Conservation (phyloP, 2,329 filamentous ascomycete genomes). For the Phialocephala subalpina region DNA sequence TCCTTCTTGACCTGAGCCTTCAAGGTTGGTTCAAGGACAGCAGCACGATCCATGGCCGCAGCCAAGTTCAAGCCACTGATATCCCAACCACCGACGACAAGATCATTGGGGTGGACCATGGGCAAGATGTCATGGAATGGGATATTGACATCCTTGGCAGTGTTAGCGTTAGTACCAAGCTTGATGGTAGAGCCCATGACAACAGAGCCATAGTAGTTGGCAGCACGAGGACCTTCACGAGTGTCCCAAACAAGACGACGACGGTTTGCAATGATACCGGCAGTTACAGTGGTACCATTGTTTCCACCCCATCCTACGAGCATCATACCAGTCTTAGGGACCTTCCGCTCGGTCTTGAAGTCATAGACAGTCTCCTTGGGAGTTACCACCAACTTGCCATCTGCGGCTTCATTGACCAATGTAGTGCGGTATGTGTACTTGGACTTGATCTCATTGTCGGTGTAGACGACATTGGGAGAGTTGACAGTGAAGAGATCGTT, state of each 20-base stretch:
- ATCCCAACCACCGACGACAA: conserved; percentile 96
- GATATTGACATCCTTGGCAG: conserved; percentile 90
- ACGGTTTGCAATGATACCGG: conserved; percentile 95
- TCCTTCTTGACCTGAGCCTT: conserved; percentile 92
- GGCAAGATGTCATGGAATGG: conserved; percentile 94
- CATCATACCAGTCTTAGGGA: conserved; percentile 96
- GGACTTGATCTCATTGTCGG: conserved; percentile 85
- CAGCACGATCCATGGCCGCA: conserved; percentile 92
- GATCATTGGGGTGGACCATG: conserved; percentile 96
- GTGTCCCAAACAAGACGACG: conserved; percentile 90
- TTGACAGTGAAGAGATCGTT: conserved; percentile 82
- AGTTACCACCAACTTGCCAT: conserved; percentile 82
- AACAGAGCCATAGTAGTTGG: conserved; percentile 98
- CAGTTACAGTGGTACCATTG: conserved; percentile 97
- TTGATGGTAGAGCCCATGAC: conserved; percentile 98
- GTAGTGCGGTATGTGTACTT: conserved; percentile 98
- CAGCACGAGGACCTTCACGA: conserved; percentile 81
- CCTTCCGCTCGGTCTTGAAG: conserved; percentile 95
- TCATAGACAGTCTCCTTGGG: conserved; percentile 92
- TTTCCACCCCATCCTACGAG: conserved; percentile 97
- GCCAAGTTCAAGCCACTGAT: conserved; percentile 92
- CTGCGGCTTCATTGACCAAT: conserved; percentile 70
- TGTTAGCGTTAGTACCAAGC: conserved; percentile 86
- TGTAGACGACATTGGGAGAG: conserved; percentile 93
- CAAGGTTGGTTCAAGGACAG: conserved; percentile 93